Evolutionary conservation across 2,329 filamentous ascomycete genomes (phyloP), one percentile per base, ranked within the genome.

Genomic region (Seiridium cupressi): DNA sequence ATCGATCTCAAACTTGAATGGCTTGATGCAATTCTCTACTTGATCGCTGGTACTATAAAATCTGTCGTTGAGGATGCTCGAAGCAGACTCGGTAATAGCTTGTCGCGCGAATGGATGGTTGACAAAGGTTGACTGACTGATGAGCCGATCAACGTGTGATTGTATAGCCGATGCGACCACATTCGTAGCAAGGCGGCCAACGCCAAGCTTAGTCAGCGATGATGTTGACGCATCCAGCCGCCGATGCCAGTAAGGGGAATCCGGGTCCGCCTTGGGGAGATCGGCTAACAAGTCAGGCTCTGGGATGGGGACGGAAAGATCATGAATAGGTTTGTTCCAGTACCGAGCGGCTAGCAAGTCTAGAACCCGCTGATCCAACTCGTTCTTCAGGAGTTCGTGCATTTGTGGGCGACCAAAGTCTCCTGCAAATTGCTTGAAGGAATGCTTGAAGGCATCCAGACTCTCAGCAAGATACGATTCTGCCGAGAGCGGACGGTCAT

Each of bases 21-120:
- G 95, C 75, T 99, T 99, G 76, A 99, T 96, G 72, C 94, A 99
- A 72, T 98, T 98, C 75, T 99, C 95, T 1, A 99, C 91, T 76
- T 98, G 95, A 70, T 99, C 96, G 64, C 91, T 95, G 1, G 96
- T 99, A 75, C 94, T 95, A 77, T 97, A 98, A 64, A 96, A 97
- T 11, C 94, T 84, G 69, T 99, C 95, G 65, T 95, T 95, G 10
- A 99, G 79, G 57, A 99, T 98, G 34, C 87, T 90, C 0, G 92
- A 90, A 1, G 93, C 92, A 1, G 95, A 93, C 67, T 97, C 93
- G 53, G 88, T 90, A 65, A 99, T 98, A n/a, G 92, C 91, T 73
- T 95, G 88, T 42, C 92, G 89, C 8, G 95, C 95, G 68, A 95
- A 97, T 0, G 96, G 95, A 70, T 99, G 95, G 49, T 89, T 86